Percentiles rank a stretch among this genome's conserved stretches.
These are phyloP conservation scores for apple (Malus domestica) DNA, from an alignment of 306 rosid species.

Conservation along the genomic window DNA sequence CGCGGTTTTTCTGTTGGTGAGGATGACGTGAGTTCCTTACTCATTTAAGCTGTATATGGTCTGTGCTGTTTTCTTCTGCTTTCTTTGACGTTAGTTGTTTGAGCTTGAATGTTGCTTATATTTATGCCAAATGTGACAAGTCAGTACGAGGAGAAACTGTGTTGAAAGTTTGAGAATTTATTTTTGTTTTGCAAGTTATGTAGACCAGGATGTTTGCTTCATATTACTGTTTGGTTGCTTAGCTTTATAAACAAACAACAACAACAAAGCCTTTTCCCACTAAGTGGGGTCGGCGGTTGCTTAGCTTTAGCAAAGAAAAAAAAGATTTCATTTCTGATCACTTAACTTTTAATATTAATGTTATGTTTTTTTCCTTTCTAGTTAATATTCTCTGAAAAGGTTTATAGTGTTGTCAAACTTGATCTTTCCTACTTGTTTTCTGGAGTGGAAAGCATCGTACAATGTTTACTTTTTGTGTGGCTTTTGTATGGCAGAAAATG, in stretches of 20 bases:
- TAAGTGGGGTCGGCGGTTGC: neutral
- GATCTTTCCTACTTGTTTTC: neutral
- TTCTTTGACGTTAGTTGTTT: neutral
- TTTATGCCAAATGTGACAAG: neutral
- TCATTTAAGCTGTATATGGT: neutral
- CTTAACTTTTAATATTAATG: neutral
- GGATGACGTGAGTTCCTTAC: conserved; percentile 71
- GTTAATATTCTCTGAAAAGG: neutral
- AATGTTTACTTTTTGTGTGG: neutral
- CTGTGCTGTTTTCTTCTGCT: neutral
- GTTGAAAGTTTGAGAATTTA: neutral
- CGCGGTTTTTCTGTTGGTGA: conserved; percentile 67
- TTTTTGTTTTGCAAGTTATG: neutral
- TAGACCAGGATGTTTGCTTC: neutral
- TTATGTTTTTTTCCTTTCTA: neutral
- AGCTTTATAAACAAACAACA: neutral
- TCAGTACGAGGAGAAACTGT: neutral
- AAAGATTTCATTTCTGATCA: conserved; percentile 6
- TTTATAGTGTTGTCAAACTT: neutral
- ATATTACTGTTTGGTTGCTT: conserved; percentile 6
- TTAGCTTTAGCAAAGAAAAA: conserved; percentile 3
- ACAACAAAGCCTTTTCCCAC: no score
- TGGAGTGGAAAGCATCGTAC: conserved; percentile 5
- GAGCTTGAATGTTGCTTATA: conserved; percentile 7
- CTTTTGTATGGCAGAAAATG: conserved; percentile 37